Base-by-base conservation (phyloP, 2,329 filamentous ascomycete species). In the Drechslerella coelobrocha region DNA sequence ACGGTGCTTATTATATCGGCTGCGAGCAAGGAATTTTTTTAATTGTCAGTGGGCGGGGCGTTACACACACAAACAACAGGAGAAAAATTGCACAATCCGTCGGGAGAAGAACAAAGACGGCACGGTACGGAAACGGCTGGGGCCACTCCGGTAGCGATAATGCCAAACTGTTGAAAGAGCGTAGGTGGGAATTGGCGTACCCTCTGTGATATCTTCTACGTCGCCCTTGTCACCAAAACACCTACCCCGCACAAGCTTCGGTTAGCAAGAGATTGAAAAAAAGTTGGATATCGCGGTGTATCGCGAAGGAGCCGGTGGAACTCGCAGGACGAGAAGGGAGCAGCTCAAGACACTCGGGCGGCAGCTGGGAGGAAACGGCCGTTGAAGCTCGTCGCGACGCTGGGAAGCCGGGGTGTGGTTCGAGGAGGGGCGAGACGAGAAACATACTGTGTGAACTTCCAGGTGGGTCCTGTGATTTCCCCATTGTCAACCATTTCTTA, bases 201-300 rank as follows among this genome's bases (percentile, higher is more conserved):
- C 90, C 88, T 97, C 92, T 81, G 92, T 97, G 80, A 97, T 97
- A 80, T 97, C 92, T 81, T 97, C 94, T 75, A 99, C 93, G 83
- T 99, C 94, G 77, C 94, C 94, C 83, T 99, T 99, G 83, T 99
- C 94, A 81, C 94, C 94, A 82, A 99, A 99, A 84, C 94, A 97
- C 84, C 93, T 97, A 78, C 62, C 62, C 69, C 56, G 62, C 61
- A 73, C 61, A 62, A 69, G 52, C 39, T 61, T 61, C 68, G 63
- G 73, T 61, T 63, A 68, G 59, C 53, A 63, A 59, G 26, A 61
- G 29, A 56, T 48, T 37, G 43, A 54, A 57, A 74, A 73, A 57
- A 71, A 61, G 61, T 61, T 37, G 6, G 10, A 39, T n/a, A 4
- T n/a, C 14, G 19, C 31, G 10, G 3, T 50, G 43, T 26, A 6